Conservation (phyloP, 2,329 filamentous ascomycete species). For the Monilinia laxa region DNA sequence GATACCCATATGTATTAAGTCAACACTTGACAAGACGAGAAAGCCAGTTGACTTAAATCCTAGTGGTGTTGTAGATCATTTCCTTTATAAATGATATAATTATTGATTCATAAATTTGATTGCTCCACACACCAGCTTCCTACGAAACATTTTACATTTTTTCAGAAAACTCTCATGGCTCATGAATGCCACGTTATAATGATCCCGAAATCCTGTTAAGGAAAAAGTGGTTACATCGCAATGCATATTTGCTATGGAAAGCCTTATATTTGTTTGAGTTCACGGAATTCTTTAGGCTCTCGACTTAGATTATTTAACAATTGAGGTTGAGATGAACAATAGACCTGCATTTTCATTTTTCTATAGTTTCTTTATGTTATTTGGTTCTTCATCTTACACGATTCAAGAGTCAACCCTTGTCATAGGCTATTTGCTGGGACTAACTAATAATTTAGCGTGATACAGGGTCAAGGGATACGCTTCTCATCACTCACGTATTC, state of each 20-base stretch:
- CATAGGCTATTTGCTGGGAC: background rate
- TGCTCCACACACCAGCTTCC: slow-evolving; percentile 4
- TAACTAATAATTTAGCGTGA: slow-evolving; percentile 11
- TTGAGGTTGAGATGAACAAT: background rate
- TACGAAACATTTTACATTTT: slow-evolving; percentile 5
- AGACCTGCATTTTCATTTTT: background rate
- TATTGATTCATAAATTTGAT: slow-evolving; percentile 13
- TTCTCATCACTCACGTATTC: slow-evolving; percentile 9
- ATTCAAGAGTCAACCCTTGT: slow-evolving; percentile 13
- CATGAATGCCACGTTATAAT: slow-evolving; percentile 22
- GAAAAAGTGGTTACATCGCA: background rate
- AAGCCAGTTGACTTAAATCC: slow-evolving; percentile 11
- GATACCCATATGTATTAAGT: background rate
- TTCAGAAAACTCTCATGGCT: background rate
- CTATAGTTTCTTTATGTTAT: background rate
- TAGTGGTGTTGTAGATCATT: slow-evolving; percentile 16
- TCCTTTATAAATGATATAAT: background rate
- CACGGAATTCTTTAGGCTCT: background rate
- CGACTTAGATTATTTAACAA: background rate
- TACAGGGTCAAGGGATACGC: slow-evolving; percentile 15
- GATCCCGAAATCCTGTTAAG: slow-evolving; percentile 10
- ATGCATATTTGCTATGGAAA: background rate
- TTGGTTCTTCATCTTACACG: background rate
- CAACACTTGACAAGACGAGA: background rate
- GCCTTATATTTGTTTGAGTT: slow-evolving; percentile 11